Evolutionary conservation across 352 stramenopile species (phyloP).

Genomic region (Blastocystis sp.): DNA sequence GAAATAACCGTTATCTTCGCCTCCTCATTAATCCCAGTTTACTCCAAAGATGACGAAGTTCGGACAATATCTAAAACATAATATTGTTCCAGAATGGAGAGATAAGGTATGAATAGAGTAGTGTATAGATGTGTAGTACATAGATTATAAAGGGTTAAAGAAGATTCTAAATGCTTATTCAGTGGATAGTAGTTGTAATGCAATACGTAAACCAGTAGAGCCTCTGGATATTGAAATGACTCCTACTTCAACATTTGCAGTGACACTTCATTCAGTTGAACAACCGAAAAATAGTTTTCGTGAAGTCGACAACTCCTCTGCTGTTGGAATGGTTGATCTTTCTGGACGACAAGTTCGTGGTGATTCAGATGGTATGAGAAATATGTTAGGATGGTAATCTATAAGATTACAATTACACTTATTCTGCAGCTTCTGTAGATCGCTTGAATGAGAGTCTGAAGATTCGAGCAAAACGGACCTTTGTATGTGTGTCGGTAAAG

Average conservation of each 20-base stretch:
- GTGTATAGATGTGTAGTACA: not conserved
- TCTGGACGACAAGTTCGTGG: not conserved
- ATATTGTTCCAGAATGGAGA: slow-evolving; percentile 65
- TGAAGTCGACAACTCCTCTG: not conserved
- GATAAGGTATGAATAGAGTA: slow-evolving; percentile 2
- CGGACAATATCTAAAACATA: slow-evolving; percentile 60
- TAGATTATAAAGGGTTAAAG: slow-evolving; percentile 59
- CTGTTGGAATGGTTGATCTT: slow-evolving; percentile 29
- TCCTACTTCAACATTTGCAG: not conserved
- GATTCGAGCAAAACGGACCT: slow-evolving; percentile 12
- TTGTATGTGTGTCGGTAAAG: not conserved
- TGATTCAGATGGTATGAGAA: not conserved
- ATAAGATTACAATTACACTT: not conserved
- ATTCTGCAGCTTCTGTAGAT: not conserved
- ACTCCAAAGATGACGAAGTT: slow-evolving; percentile 42
- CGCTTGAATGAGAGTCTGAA: not conserved
- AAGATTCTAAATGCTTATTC: slow-evolving; percentile 38
- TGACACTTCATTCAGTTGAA: not conserved
- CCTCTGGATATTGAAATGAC: slow-evolving; percentile 3
- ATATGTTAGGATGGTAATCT: not conserved
- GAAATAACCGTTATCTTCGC: not conserved
- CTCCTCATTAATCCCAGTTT: not conserved
- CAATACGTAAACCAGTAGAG: not conserved
- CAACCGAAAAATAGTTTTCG: not conserved
- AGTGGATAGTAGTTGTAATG: not conserved